These are phyloP conservation scores for Quaeritorhiza haematococci DNA, from an alignment of 371 early-diverging fungal genomes.

Conservation along the genomic window DNA sequence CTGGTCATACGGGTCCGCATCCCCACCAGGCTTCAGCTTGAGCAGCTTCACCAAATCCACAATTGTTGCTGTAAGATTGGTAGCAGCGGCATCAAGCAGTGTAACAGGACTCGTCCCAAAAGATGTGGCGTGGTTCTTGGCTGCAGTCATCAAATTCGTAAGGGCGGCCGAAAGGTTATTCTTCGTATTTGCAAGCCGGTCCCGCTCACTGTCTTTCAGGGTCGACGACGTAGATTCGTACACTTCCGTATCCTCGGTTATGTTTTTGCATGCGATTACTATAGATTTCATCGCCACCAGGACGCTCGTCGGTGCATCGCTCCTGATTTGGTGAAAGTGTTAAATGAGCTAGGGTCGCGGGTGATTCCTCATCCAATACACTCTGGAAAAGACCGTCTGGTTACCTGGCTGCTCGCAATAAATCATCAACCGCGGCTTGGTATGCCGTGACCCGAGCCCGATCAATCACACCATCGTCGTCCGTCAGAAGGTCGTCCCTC, in stretches of 20 bases:
- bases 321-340: constrained; percentile 9
- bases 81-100: constrained; percentile 72
- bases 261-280: constrained; percentile 72
- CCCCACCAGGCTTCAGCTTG: constrained; percentile 25
- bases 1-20: not conserved
- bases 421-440: constrained; percentile 75
- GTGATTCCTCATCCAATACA: not conserved
- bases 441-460: constrained; percentile 62
- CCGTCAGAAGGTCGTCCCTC: not conserved
- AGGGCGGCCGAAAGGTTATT: constrained; percentile 58
- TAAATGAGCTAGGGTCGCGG: not conserved
- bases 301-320: constrained; percentile 63
- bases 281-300: constrained; percentile 76
- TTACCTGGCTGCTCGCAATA: constrained; percentile 49
- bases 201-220: constrained; percentile 20
- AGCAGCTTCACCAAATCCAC: constrained; percentile 70
- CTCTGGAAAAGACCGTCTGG: not conserved
- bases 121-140: constrained; percentile 74
- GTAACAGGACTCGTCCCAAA: constrained; percentile 53
- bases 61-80: constrained; percentile 67
- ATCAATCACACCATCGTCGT: constrained; percentile 55
- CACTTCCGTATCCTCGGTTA: constrained; percentile 74
- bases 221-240: constrained; percentile 28
- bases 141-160: constrained; percentile 62
- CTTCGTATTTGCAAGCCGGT: constrained; percentile 29